Evolutionary conservation across 108 stramenopile genomes (phyloP).

Genomic region (Mediolabrus comicus): DNA sequence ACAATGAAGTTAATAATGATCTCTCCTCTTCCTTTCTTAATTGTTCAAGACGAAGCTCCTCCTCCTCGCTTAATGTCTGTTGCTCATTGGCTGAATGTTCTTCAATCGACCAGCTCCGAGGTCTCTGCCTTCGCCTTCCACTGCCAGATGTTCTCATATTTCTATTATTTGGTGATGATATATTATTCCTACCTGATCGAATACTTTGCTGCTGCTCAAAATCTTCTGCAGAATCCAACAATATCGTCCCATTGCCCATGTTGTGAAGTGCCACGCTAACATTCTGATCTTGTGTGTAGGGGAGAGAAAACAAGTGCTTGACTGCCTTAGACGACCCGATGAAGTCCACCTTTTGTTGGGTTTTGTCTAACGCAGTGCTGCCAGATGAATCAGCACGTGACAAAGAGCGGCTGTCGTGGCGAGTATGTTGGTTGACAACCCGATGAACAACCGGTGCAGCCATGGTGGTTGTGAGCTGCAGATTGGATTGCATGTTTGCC

Average conservation of each 20-base stretch:
- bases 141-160: neutral
- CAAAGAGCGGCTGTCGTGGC: neutral
- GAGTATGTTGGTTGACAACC: neutral
- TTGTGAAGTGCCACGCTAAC: slow-evolving; percentile 76
- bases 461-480: neutral
- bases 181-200: neutral
- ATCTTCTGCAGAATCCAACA: slow-evolving; percentile 59
- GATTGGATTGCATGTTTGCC: neutral
- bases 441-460: neutral
- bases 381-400: neutral
- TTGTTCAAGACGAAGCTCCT: slow-evolving; percentile 1
- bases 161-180: neutral
- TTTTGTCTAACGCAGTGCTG: neutral
- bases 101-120: slow-evolving; percentile 18
- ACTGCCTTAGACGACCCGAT: slow-evolving; percentile 70
- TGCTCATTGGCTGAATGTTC: neutral
- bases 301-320: slow-evolving; percentile 73
- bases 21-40: slow-evolving; percentile 15
- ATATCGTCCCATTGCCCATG: slow-evolving; percentile 65
- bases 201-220: neutral
- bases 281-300: slow-evolving; percentile 47
- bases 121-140: slow-evolving; percentile 30
- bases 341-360: slow-evolving; percentile 51
- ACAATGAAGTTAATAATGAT: slow-evolving; percentile 20
- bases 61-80: neutral